Percentiles rank a stretch among this genome's conserved stretches.
These are phyloP conservation scores for Dryas drummondii DNA, from an alignment of 306 rosid species.

Conservation along the genomic window DNA sequence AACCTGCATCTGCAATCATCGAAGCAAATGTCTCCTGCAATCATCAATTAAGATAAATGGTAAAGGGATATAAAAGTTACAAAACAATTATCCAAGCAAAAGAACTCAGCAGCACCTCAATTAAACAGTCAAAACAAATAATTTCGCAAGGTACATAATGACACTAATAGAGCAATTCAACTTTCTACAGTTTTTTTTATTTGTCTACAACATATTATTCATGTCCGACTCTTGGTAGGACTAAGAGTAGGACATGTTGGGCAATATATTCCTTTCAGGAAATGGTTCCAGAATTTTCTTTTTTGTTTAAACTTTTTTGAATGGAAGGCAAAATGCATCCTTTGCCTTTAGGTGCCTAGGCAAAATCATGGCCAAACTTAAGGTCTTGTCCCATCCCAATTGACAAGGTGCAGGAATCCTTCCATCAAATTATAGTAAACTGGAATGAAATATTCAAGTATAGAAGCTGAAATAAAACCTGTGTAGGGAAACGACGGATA, in stretches of 20 bases:
- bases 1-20: slow-evolving; percentile 83
- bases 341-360: not conserved
- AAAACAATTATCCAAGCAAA: not conserved
- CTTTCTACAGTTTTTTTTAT: not conserved
- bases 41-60: slow-evolving; percentile 27
- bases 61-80: not conserved
- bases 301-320: no score
- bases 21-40: slow-evolving; percentile 80
- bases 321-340: not conserved
- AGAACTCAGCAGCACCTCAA: slow-evolving; percentile 1
- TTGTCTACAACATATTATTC: not conserved
- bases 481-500: slow-evolving; percentile 80
- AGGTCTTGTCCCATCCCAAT: not conserved
- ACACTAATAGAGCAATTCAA: not conserved
- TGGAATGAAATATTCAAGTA: not conserved
- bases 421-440: slow-evolving; percentile 12
- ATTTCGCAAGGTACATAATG: not conserved
- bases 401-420: slow-evolving; percentile 11
- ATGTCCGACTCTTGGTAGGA: not conserved
- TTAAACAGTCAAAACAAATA: not conserved
- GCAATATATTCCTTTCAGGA: no score
- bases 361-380: no score
- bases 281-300: no score
- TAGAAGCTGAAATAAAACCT: slow-evolving; percentile 47
- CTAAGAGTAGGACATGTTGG: not conserved